Conservation (phyloP, 2,329 filamentous ascomycete species). For the Capronia americana region DNA sequence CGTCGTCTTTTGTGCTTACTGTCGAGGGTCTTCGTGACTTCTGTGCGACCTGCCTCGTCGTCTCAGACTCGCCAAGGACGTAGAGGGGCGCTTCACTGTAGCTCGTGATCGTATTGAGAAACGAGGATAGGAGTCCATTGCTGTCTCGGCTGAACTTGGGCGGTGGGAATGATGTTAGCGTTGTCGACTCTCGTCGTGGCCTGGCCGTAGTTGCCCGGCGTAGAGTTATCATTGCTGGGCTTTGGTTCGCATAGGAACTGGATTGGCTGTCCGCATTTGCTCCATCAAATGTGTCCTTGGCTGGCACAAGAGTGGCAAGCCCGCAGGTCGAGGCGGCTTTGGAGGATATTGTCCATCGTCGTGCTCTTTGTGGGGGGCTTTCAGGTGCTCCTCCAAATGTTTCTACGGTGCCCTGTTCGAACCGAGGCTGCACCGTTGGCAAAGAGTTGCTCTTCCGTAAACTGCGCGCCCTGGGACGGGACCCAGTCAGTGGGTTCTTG, state of each 20-base stretch:
- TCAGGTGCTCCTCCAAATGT: slow-evolving; percentile 10
- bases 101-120: slow-evolving; percentile 33
- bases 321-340: slow-evolving; percentile 35
- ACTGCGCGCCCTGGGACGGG: background rate
- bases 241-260: slow-evolving; percentile 17
- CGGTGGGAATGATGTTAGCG: slow-evolving; percentile 38
- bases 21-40: slow-evolving; percentile 17
- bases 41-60: background rate
- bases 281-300: slow-evolving; percentile 20
- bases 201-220: slow-evolving; percentile 35
- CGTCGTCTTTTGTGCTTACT: slow-evolving; percentile 16
- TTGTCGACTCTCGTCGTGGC: slow-evolving; percentile 21
- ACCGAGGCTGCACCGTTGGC: slow-evolving; percentile 25
- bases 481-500: slow-evolving; percentile 5
- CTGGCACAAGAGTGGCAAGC: slow-evolving; percentile 28
- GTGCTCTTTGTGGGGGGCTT: slow-evolving; percentile 11
- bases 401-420: slow-evolving; percentile 14
- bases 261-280: slow-evolving; percentile 10
- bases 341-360: slow-evolving; percentile 37
- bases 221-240: slow-evolving; percentile 40
- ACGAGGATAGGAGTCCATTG: slow-evolving; percentile 32
- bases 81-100: slow-evolving; percentile 10
- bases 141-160: slow-evolving; percentile 33
- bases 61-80: slow-evolving; percentile 3
- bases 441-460: slow-evolving; percentile 25